These are phyloP conservation scores for Drosera capensis DNA, from an alignment of 148 eudicot species.

Conservation along the genomic window DNA sequence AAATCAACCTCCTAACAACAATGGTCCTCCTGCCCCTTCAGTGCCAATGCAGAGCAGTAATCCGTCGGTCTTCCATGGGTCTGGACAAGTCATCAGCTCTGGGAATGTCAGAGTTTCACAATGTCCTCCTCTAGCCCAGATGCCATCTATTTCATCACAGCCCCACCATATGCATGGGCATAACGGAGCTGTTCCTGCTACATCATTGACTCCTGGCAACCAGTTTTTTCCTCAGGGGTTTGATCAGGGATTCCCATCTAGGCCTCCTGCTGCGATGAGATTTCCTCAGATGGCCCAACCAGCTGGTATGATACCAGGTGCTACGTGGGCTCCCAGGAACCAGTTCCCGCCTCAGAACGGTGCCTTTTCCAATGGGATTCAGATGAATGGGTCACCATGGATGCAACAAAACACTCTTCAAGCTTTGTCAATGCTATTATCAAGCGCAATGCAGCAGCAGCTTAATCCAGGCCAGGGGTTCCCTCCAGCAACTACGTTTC, in stretches of 20 bases:
- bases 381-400: slow-evolving; percentile 34
- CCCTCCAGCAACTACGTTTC: slow-evolving; percentile 14
- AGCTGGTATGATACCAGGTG: slow-evolving; percentile 19
- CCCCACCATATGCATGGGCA: slow-evolving; percentile 17
- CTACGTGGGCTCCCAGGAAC: slow-evolving; percentile 30
- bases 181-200: slow-evolving; percentile 14
- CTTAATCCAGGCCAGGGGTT: slow-evolving; percentile 25
- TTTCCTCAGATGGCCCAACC: slow-evolving; percentile 22
- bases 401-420: slow-evolving; percentile 27
- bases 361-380: slow-evolving; percentile 24
- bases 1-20: too few species aligned
- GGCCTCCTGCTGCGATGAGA: slow-evolving; percentile 12
- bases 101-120: too few species aligned
- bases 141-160: slow-evolving; percentile 8
- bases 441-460: slow-evolving; percentile 26
- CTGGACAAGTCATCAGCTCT: too few species aligned
- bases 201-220: slow-evolving; percentile 12
- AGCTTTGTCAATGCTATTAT: slow-evolving; percentile 22
- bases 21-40: too few species aligned
- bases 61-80: too few species aligned
- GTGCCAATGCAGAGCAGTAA: too few species aligned
- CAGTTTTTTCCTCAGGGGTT: slow-evolving; percentile 7
- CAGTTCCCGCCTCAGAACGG: slow-evolving; percentile 32
- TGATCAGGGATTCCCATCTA: slow-evolving; percentile 14
- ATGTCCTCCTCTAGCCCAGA: slow-evolving; percentile 11